Evolutionary conservation across 1,284 basidiomycete species (phyloP).

Genomic region (Xanthoconium separans): DNA sequence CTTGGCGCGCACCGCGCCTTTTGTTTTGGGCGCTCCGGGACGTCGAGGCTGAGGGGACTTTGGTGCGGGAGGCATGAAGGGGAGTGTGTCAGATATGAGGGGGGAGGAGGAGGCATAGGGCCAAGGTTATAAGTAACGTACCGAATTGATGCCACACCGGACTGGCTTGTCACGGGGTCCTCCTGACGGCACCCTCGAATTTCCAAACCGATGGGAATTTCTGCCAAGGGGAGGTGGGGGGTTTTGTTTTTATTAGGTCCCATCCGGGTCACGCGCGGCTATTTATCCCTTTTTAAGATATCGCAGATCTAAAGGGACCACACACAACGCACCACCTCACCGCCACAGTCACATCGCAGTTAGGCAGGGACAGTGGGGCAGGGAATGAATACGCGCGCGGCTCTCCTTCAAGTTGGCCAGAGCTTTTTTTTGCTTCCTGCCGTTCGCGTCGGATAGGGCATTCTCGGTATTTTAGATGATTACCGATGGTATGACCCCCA

Average conservation of each 20-base stretch:
- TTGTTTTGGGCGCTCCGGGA: conserved; percentile 63
- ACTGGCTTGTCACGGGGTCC: conserved; percentile 23
- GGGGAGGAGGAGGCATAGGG: conserved; percentile 25
- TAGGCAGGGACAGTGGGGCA: too few species aligned
- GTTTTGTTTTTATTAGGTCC: conserved; percentile 15
- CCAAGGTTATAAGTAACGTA: conserved; percentile 34
- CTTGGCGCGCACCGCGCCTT: conserved; percentile 78
- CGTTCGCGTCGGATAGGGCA: conserved; percentile 14
- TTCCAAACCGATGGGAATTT: conserved; percentile 15
- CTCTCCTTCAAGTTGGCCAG: neutral
- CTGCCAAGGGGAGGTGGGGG: conserved; percentile 21
- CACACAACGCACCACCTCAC: neutral
- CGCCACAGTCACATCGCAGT: conserved; percentile 17
- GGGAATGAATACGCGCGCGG: neutral
- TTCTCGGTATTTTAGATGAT: conserved; percentile 8
- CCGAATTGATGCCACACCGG: conserved; percentile 5
- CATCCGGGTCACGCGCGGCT: conserved; percentile 13
- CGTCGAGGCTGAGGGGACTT: conserved; percentile 41
- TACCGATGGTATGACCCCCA: conserved; percentile 17
- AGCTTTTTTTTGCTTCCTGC: neutral
- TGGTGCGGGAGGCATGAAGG: conserved; percentile 36
- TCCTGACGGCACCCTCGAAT: conserved; percentile 20
- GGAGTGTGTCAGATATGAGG: neutral
- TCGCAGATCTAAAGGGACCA: conserved; percentile 11
- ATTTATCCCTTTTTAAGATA: conserved; percentile 1